Conservation (phyloP, 2,329 filamentous ascomycete species). For the Simplicillium aogashimaense region DNA sequence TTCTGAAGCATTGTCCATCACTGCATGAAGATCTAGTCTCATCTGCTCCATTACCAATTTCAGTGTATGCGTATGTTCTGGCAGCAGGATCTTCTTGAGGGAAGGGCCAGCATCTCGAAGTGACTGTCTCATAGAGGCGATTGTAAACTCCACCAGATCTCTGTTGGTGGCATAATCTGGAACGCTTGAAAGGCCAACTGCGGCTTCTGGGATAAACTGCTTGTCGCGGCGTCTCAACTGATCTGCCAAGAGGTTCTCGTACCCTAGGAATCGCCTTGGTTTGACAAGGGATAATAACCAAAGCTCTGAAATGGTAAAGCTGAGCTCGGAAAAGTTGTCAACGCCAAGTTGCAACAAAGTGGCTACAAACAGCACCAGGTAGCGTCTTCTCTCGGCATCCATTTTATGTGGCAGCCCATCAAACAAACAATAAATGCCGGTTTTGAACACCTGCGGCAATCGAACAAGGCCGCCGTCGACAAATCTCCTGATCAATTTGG, state of each 20-base stretch:
- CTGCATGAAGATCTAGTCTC: constrained; percentile 34
- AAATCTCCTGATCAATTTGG: constrained; percentile 34
- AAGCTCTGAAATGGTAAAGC: constrained; percentile 35
- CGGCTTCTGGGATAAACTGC: constrained; percentile 30
- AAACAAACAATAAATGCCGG: constrained; percentile 41
- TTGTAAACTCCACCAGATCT: constrained; percentile 36
- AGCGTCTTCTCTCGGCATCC: constrained; percentile 29
- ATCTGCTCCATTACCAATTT: constrained; percentile 43
- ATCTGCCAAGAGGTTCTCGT: constrained; percentile 40
- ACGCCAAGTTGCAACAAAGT: constrained; percentile 36
- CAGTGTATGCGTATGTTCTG: constrained; percentile 32
- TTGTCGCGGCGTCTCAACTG: constrained; percentile 30
- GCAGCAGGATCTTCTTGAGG: constrained; percentile 23
- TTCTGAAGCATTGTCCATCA: constrained; percentile 22
- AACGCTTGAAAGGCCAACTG: constrained; percentile 22
- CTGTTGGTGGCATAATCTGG: constrained; percentile 39
- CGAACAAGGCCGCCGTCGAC: constrained; percentile 32
- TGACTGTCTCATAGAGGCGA: constrained; percentile 39
- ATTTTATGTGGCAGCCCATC: constrained; percentile 28
- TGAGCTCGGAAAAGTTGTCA: constrained; percentile 35
- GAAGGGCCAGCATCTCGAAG: constrained; percentile 27
- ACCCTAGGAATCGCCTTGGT: constrained; percentile 32
- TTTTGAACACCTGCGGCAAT: constrained; percentile 33
- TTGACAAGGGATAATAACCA: constrained; percentile 44
- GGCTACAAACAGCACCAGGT: constrained; percentile 40